A percentile compares a stretch with the other conserved stretches of the same genome.
These are phyloP conservation scores for Colletotrichum theobromicola DNA, from an alignment of 2,329 filamentous ascomycete genomes.

Conservation along the genomic window DNA sequence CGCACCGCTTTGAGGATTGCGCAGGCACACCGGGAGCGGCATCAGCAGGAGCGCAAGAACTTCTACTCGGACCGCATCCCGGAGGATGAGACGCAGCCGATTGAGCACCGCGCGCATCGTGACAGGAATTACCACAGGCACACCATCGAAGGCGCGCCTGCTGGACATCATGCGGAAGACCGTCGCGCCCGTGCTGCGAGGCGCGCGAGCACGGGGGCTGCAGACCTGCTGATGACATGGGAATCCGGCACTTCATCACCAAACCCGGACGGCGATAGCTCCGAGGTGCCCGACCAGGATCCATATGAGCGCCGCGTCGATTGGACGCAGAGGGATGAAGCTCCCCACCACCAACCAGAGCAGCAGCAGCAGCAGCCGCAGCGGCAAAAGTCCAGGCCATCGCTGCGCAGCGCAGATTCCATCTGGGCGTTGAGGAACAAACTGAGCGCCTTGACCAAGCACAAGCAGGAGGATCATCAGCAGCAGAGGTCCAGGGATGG, in stretches of 20 bases:
- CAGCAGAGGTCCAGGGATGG: constrained; percentile 11
- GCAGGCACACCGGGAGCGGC: constrained; percentile 42
- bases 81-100: constrained; percentile 30
- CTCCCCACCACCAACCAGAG: constrained; percentile 23
- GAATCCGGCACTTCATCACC: constrained; percentile 12
- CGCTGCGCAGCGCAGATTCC: constrained; percentile 51
- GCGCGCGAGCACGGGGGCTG: constrained; percentile 41
- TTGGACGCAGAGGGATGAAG: constrained; percentile 65
- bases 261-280: constrained; percentile 23
- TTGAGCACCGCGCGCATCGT: constrained; percentile 15
- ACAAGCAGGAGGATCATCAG: constrained; percentile 32
- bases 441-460: constrained; percentile 38
- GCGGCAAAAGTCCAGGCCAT: constrained; percentile 23
- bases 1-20: constrained; percentile 45
- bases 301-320: constrained; percentile 51
- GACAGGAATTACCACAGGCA: constrained; percentile 27
- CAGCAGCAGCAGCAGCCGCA: constrained; percentile 22
- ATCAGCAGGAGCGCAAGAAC: constrained; percentile 44
- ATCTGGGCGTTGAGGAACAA: constrained; percentile 53
- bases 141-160: constrained; percentile 34
- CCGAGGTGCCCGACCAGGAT: constrained; percentile 26
- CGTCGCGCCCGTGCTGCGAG: constrained; percentile 26
- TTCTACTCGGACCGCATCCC: constrained; percentile 45
- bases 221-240: constrained; percentile 29
- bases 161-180: constrained; percentile 8